Percentiles rank a stretch among this genome's conserved stretches.
These are phyloP conservation scores for Pelargonium nanum DNA, from an alignment of 345 rosid species.

Conservation along the genomic window DNA sequence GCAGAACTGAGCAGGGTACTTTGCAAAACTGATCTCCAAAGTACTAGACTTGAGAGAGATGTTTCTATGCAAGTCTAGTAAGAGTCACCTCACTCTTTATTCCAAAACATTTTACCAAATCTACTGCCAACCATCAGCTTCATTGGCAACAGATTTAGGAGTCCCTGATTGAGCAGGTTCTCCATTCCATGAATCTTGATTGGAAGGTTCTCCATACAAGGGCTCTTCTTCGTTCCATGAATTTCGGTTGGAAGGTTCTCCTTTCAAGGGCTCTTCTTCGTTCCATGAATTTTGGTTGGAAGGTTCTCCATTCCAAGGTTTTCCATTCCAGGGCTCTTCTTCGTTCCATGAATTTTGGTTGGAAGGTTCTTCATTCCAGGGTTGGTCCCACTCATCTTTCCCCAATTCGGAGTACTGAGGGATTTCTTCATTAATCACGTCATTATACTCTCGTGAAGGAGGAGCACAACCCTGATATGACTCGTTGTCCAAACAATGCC, in stretches of 20 bases:
- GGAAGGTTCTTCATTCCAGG: background rate
- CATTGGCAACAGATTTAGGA: slow-evolving; percentile 30
- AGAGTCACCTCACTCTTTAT: background rate
- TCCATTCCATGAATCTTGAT: slow-evolving; percentile 24
- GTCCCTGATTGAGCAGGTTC: slow-evolving; percentile 15
- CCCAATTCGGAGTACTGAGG: background rate
- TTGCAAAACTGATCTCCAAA: too few species aligned
- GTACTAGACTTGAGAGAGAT: too few species aligned
- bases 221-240: too few species aligned
- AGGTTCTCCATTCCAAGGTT: background rate
- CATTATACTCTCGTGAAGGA: slow-evolving; percentile 41
- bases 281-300: background rate
- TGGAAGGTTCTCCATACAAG: too few species aligned
- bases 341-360: background rate
- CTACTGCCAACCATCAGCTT: slow-evolving; percentile 62
- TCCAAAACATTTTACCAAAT: background rate
- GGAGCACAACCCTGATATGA: slow-evolving; percentile 69
- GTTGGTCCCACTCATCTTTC: background rate
- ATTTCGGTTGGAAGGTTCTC: background rate
- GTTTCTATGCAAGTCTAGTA: too few species aligned
- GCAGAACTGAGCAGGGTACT: too few species aligned
- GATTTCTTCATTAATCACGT: background rate
- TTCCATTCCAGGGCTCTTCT: background rate
- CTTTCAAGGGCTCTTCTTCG: background rate
- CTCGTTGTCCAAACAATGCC: slow-evolving; percentile 62